Conservation (phyloP, 306 rosid species). For the Fragaria nilgerrensis region DNA sequence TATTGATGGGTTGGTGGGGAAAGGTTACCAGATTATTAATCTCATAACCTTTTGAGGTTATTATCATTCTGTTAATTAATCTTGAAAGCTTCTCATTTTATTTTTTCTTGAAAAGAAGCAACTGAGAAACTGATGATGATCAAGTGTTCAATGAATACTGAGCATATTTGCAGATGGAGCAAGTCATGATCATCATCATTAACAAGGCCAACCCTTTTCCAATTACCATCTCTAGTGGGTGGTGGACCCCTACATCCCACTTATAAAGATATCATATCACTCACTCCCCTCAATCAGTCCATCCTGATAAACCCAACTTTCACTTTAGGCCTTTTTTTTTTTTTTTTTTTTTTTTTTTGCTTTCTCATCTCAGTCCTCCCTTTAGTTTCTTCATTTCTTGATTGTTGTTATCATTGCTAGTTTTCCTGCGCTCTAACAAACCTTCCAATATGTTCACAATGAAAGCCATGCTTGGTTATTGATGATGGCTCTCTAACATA, state of each 20-base stretch:
- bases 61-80: background rate
- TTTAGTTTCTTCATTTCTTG: background rate
- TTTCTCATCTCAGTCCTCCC: background rate
- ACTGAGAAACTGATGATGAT: slow-evolving; percentile 7
- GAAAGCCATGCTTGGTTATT: background rate
- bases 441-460: background rate
- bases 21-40: background rate
- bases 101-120: background rate
- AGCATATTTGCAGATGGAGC: background rate
- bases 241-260: slow-evolving; percentile 44
- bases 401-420: slow-evolving; percentile 24
- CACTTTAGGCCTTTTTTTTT: slow-evolving; percentile 14
- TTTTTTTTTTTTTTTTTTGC: background rate
- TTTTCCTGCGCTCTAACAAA: slow-evolving; percentile 16
- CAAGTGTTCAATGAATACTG: slow-evolving; percentile 30
- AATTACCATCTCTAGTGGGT: slow-evolving; percentile 11
- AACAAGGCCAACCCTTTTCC: slow-evolving; percentile 18
- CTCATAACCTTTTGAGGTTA: background rate
- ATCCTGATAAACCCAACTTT: slow-evolving; percentile 27
- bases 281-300: slow-evolving; percentile 26
- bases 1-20: slow-evolving; percentile 14
- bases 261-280: slow-evolving; percentile 26
- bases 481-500: background rate
- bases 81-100: background rate
- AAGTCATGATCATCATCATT: slow-evolving; percentile 32